These are phyloP conservation scores for Malus orientalis DNA, from an alignment of 306 rosid genomes.

Conservation along the genomic window DNA sequence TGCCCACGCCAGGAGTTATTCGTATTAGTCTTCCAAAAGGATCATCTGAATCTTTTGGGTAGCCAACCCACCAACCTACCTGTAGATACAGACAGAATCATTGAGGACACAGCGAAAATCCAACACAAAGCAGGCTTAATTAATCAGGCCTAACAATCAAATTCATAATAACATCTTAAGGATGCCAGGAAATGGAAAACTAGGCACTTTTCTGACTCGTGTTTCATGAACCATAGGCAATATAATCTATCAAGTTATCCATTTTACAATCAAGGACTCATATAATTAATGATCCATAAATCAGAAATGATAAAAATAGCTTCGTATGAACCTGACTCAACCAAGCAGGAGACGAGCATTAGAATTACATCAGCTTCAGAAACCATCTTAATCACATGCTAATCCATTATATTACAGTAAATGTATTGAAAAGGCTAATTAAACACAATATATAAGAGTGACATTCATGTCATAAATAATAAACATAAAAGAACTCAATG, in stretches of 20 bases:
- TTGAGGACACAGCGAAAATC: constrained; percentile 13
- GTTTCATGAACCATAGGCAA: background rate
- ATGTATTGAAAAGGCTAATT: background rate
- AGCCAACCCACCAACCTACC: constrained; percentile 99
- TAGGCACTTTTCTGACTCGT: background rate
- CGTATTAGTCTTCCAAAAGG: constrained; percentile 84
- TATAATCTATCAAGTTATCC: background rate
- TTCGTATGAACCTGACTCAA: background rate
- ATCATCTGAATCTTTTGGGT: constrained; percentile 73
- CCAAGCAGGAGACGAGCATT: background rate
- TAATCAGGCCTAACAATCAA: background rate
- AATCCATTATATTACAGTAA: background rate
- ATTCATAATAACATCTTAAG: background rate
- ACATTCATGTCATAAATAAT: background rate
- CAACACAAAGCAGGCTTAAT: background rate
- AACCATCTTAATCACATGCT: background rate
- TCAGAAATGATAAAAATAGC: background rate
- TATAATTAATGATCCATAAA: background rate
- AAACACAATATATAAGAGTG: background rate
- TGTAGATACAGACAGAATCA: constrained; percentile 31
- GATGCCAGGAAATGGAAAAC: background rate
- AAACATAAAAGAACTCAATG: background rate
- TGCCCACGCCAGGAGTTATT: constrained; percentile 86
- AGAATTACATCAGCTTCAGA: background rate
- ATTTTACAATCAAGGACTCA: background rate